Conservation (phyloP, 1,139 yeast genomes). For the Lodderomyces elongisporus region DNA sequence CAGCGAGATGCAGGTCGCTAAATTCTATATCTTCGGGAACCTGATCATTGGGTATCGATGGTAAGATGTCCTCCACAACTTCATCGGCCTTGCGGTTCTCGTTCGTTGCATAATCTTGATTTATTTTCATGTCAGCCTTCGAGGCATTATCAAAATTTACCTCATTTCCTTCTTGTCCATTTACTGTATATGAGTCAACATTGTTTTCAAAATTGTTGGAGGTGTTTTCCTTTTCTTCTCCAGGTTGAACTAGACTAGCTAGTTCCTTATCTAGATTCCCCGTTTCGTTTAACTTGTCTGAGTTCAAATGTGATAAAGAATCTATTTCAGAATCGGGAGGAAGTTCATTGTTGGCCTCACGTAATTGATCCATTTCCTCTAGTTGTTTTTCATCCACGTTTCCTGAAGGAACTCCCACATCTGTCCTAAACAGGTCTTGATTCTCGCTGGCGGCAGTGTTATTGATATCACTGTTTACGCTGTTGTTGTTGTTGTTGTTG, state of each 20-base stretch:
- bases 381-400: constrained; percentile 9
- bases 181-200: not conserved
- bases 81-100: constrained; percentile 6
- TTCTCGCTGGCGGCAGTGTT: too few species aligned
- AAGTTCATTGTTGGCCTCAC: constrained; percentile 1
- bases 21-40: constrained; percentile 1
- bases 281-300: constrained; percentile 4
- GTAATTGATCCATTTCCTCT: constrained; percentile 6
- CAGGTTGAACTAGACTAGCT: not conserved
- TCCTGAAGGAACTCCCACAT: constrained; percentile 1
- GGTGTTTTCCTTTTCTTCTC: constrained; percentile 2
- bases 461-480: constrained; percentile 1
- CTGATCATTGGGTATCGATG: constrained; percentile 2
- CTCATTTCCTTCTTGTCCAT: constrained; percentile 1
- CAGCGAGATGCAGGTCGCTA: not conserved
- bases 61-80: constrained; percentile 3
- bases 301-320: constrained; percentile 6
- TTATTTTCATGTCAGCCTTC: not conserved
- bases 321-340: constrained; percentile 6
- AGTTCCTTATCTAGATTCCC: not conserved
- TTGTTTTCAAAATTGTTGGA: not conserved
- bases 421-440: not conserved
- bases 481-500: too few species aligned
- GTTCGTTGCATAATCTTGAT: constrained; percentile 2
- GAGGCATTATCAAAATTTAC: not conserved